These are phyloP conservation scores for Phoenix dactylifera DNA, from an alignment of 176 grass and related monocot species.

Conservation along the genomic window DNA sequence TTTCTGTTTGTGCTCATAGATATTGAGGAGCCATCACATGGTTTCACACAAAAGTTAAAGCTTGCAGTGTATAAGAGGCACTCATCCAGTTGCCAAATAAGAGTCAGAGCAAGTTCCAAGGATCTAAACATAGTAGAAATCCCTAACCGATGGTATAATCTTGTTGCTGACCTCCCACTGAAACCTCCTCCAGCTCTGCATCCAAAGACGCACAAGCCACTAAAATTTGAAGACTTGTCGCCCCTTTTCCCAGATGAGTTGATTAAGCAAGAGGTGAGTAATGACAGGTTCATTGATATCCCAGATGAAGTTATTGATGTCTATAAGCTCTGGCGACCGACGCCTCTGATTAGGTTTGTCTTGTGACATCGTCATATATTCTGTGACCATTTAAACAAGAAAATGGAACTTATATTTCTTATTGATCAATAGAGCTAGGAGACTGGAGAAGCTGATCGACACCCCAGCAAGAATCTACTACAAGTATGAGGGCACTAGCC, in stretches of 20 bases:
- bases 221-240: conserved; percentile 53
- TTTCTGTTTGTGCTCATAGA: background rate
- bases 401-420: background rate
- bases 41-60: conserved; percentile 3
- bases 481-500: conserved; percentile 96
- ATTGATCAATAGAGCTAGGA: conserved; percentile 42
- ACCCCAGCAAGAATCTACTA: conserved; percentile 98
- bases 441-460: conserved; percentile 68
- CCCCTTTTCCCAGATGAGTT: conserved; percentile 92
- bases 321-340: conserved; percentile 81
- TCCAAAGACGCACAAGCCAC: conserved; percentile 67
- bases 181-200: conserved; percentile 75
- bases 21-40: conserved; percentile 13
- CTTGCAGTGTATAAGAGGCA: conserved; percentile 1
- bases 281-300: conserved; percentile 66
- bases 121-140: conserved; percentile 38
- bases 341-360: conserved; percentile 62
- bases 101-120: conserved; percentile 20
- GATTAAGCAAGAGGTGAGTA: conserved; percentile 69
- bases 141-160: conserved; percentile 93
- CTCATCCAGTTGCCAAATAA: background rate
- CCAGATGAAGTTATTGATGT: conserved; percentile 73
- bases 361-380: background rate
- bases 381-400: background rate
- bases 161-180: conserved; percentile 75